Conservation (phyloP, 2,329 filamentous ascomycete genomes). For the Furcasterigmium furcatum region DNA sequence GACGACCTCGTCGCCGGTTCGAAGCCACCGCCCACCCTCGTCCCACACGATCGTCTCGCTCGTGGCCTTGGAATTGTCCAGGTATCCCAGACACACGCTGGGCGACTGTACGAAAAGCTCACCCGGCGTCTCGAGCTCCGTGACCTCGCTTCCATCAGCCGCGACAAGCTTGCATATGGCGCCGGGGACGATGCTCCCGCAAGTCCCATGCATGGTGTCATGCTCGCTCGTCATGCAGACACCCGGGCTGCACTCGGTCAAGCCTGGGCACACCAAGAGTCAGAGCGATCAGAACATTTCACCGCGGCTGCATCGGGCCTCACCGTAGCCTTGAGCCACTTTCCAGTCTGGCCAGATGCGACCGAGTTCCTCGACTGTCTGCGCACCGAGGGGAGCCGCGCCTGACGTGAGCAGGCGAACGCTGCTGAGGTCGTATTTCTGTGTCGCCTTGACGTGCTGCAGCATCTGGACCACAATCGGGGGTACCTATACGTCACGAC, state of each 20-base stretch:
- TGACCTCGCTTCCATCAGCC: not conserved
- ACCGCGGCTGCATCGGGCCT: conserved; percentile 4
- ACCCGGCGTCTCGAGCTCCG: conserved; percentile 1
- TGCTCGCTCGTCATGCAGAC: not conserved
- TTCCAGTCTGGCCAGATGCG: conserved; percentile 59
- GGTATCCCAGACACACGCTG: conserved; percentile 7
- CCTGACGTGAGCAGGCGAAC: conserved; percentile 67
- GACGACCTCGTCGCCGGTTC: conserved; percentile 66
- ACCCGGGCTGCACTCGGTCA: not conserved
- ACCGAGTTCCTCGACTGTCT: conserved; percentile 64
- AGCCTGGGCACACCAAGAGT: too few relatives aligned
- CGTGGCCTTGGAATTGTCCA: conserved; percentile 11
- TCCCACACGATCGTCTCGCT: conserved; percentile 12
- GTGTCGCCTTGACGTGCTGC: conserved; percentile 53
- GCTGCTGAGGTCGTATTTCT: conserved; percentile 69
- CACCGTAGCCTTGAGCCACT: conserved; percentile 66
- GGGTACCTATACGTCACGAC: too few relatives aligned
- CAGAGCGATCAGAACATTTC: not conserved
- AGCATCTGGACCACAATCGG: conserved; percentile 75
- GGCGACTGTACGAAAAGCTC: conserved; percentile 7
- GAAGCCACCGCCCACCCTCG: conserved; percentile 15
- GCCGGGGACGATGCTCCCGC: not conserved
- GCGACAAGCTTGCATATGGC: not conserved
- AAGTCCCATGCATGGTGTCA: not conserved
- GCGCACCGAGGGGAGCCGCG: conserved; percentile 73